Evolutionary conservation across 192 early-diverging fungal species (phyloP), one percentile per base, ranked within the genome.

Genomic region (Coemansia sp.): DNA sequence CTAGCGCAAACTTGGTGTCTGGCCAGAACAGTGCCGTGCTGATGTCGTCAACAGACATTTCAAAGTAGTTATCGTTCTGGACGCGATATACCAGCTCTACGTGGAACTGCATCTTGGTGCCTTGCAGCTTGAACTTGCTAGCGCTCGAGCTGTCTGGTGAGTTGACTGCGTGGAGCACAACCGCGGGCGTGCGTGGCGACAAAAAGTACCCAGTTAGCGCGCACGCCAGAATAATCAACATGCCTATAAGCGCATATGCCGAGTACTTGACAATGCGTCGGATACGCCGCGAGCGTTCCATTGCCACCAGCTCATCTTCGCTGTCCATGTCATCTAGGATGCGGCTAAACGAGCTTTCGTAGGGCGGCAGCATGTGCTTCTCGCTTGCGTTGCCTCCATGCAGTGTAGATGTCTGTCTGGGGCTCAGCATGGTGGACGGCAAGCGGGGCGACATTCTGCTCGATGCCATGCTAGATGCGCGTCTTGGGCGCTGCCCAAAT

Each of bases 1-100:
- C 77, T 20, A 80, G 77, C n/a, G 77, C 77, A 74, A 74, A 80
- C 61, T 80, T 74, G 17, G 77, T 80, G 30, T 80, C 77, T 4
- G 77, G 77, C 77, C 77, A 80, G 31, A 80, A 80, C 2, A 80
- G 68, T 0, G 77, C 77, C 20, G 77, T 68, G 63, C 77, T 80
- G 32, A 80, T 80, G 56, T 73, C 77, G 63, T 74, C 68, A 25
- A 80, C 66, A 6, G 55, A 33, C 56, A 79, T 66, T 57, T 74
- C 71, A 60, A 79, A 79, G 63, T 58, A 79, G 64, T 79, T 79
- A 64, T 79, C 77, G 68, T 79, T 79, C 42, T 79, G 71, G 50
- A 79, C 77, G 52, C 77, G 77, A 36, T 79, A 79, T 14, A 66
- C 63, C 21, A 79, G 77, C 36, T 74, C 68, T 0, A 79, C 56